These are phyloP conservation scores for Colletotrichum australisinense DNA, from an alignment of 2,329 filamentous ascomycete species.

Conservation along the genomic window DNA sequence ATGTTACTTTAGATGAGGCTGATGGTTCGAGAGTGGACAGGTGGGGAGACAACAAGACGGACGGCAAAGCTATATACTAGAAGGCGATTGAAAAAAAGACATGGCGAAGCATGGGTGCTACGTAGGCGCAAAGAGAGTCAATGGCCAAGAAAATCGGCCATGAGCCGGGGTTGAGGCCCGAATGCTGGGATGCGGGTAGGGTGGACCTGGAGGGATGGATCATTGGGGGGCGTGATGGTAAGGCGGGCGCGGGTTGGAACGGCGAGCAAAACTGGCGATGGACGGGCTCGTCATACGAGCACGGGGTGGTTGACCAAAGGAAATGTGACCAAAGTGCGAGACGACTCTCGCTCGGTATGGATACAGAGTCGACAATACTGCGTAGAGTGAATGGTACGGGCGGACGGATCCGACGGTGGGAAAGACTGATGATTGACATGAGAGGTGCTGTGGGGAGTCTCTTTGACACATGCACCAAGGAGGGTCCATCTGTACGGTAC, in stretches of 20 bases:
- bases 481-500: background rate
- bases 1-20: slow-evolving; percentile 27
- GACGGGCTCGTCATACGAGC: slow-evolving; percentile 31
- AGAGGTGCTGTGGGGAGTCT: slow-evolving; percentile 28
- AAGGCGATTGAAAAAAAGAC: background rate
- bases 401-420: slow-evolving; percentile 28
- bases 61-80: slow-evolving; percentile 32
- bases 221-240: slow-evolving; percentile 9
- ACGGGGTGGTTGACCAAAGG: background rate
- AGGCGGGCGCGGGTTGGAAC: slow-evolving; percentile 29
- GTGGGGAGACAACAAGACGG: slow-evolving; percentile 30
- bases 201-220: slow-evolving; percentile 11
- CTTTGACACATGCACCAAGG: slow-evolving; percentile 28
- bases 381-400: slow-evolving; percentile 18
- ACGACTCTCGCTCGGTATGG: too few relatives aligned
- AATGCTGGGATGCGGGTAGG: slow-evolving; percentile 5
- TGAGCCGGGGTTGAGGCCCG: slow-evolving; percentile 12
- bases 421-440: slow-evolving; percentile 35
- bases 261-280: slow-evolving; percentile 31
- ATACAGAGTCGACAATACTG: too few relatives aligned
- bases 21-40: slow-evolving; percentile 27
- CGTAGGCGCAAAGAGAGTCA: too few relatives aligned
- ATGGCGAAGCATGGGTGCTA: background rate
- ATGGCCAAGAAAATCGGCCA: background rate
- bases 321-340: background rate